Percentiles rank a stretch among this genome's conserved stretches.
These are phyloP conservation scores for Ulmus americana DNA, from an alignment of 331 rosid species.

Conservation along the genomic window DNA sequence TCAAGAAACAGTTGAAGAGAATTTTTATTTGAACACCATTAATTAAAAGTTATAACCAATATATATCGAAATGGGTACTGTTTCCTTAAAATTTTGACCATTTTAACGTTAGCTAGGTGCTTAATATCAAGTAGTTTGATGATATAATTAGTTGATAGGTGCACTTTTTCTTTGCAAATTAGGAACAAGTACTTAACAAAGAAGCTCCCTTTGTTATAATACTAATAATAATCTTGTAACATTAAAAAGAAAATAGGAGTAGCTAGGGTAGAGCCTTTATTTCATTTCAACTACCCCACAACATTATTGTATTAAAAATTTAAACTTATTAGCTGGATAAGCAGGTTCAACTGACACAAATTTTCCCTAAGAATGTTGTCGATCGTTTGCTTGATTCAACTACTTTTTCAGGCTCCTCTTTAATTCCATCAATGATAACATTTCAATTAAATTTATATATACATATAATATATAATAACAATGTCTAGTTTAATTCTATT, in stretches of 20 bases:
- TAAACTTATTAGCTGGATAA: slow-evolving; percentile 45
- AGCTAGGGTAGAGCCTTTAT: slow-evolving; percentile 35
- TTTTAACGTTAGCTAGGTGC: too few species aligned
- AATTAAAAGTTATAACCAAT: too few species aligned
- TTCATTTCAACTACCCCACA: slow-evolving; percentile 48
- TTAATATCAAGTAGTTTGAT: too few species aligned
- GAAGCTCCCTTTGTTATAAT: too few species aligned
- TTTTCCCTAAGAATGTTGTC: not conserved
- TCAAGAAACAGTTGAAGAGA: not conserved
- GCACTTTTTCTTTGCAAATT: too few species aligned
- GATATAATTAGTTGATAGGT: too few species aligned
- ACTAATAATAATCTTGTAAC: too few species aligned
- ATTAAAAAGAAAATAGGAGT: not conserved
- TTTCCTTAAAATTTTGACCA: too few species aligned
- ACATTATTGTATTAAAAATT: slow-evolving; percentile 30
- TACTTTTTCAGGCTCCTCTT: slow-evolving; percentile 41
- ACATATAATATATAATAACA: not conserved
- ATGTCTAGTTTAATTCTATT: too few species aligned
- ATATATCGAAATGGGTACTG: too few species aligned
- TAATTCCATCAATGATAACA: slow-evolving; percentile 4
- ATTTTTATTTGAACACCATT: not conserved
- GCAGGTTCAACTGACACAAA: slow-evolving; percentile 38
- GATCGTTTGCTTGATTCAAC: slow-evolving; percentile 13
- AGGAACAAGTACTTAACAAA: too few species aligned
- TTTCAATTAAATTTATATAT: not conserved